Base-by-base conservation (phyloP, 257 asterid species). In the Przewalskia tangutica region DNA sequence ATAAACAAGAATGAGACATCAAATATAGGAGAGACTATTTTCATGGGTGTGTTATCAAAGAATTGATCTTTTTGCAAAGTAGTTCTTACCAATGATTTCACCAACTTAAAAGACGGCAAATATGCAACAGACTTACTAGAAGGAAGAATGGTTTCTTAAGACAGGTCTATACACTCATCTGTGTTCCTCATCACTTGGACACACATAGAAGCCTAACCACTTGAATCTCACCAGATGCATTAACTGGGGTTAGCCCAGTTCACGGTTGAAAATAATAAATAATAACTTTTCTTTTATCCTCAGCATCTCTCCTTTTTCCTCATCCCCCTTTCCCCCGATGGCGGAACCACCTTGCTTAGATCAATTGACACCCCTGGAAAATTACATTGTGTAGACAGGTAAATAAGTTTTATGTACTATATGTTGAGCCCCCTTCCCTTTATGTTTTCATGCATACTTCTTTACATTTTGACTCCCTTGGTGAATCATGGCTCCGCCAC, bases 1-100 rank as follows among this genome's bases (percentile, higher is more conserved):
- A 44, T 77, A 60, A 48, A 81, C 16, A 80, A 50, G 14, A 46
- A 81, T 82, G 78, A 86, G 51, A 53, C 85, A 59, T 66, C 77
- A 66, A 77, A 76, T 9, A 44, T n/a, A 48, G 60, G 20, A 73
- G 23, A 73, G 60, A 48, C 42, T 23, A 8, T 13, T 27, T 27
- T 27, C 32, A 27, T 27, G 32, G 32, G 32, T 27, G 32, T 27
- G 32, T 27, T n/a, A 42, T 27, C 77, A 40, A 68, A 68, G 34
- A 68, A 40, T 34, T 68, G 4, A n/a, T 66, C 51, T 14, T 38
- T 40, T 38, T 46, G 77, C 54, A 68, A 66, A 66, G 23, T 66
- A 16, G 54, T 8, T 14, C 23, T 66, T 51, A 38, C 76, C 76
- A 66, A 66, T 44, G 78, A 70, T 44, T 9, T 18, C 38, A 20